phyloP scores from a whole-genome alignment of 352 stramenopile genomes.

The Pythium phragmitis region DNA sequence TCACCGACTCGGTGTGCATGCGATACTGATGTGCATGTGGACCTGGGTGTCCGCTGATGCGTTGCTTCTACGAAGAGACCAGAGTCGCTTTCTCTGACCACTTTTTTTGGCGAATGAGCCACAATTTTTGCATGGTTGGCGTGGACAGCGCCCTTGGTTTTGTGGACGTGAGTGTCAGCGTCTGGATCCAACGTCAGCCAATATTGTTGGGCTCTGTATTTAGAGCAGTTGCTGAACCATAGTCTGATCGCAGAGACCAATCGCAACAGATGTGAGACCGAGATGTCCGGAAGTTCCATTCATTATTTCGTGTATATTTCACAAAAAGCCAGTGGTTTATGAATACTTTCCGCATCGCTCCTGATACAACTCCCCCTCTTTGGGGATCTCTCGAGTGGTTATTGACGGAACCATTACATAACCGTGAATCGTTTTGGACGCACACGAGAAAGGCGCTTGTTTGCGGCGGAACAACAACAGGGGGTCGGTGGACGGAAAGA shows the following conservation, averaged over 20 bases:
- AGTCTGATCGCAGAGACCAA: constrained; percentile 3
- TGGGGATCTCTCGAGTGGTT: constrained; percentile 7
- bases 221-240: neutral
- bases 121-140: neutral
- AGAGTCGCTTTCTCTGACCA: neutral
- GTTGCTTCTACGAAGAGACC: neutral
- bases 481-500: constrained; percentile 2
- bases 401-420: constrained; percentile 22
- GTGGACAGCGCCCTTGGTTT: neutral
- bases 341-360: neutral
- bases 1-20: no score
- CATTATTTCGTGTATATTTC: constrained; percentile 5
- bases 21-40: no score
- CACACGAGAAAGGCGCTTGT: constrained; percentile 10
- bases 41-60: no score
- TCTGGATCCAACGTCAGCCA: neutral
- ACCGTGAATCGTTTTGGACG: constrained; percentile 5
- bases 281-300: constrained; percentile 6
- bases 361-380: no score
- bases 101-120: neutral
- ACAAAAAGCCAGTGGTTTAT: constrained; percentile 25
- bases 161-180: neutral
- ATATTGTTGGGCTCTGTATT: constrained; percentile 1
- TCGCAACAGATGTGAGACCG: neutral
- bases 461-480: constrained; percentile 9